Evolutionary conservation across 176 grass and related monocot species (phyloP).

Genomic region (Aegilops umbellulata): DNA sequence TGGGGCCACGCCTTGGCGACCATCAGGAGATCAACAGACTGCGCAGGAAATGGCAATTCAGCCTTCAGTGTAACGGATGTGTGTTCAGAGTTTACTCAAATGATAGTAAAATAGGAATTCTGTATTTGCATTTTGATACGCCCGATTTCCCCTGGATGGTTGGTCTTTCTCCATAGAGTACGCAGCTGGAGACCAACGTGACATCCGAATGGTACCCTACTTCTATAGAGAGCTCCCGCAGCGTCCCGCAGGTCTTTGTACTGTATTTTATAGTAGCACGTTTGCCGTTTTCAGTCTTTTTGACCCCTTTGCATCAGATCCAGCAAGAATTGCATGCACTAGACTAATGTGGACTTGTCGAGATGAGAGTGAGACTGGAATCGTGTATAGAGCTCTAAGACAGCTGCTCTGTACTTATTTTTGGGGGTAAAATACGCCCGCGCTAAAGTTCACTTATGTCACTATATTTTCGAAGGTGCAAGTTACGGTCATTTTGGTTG

Average conservation of each 20-base stretch:
- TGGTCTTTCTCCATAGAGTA: slow-evolving; percentile 4
- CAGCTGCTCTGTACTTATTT: too few species aligned
- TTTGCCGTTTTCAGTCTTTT: slow-evolving; percentile 6
- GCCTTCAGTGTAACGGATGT: slow-evolving; percentile 36
- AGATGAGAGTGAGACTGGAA: not conserved
- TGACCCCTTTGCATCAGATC: not conserved
- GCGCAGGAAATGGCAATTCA: slow-evolving; percentile 28
- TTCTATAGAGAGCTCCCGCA: not conserved
- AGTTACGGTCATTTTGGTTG: too few species aligned
- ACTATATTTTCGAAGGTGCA: too few species aligned
- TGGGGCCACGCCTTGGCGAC: not conserved
- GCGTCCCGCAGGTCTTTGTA: not conserved
- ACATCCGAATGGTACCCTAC: not conserved
- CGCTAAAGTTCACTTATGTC: too few species aligned
- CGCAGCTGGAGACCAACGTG: not conserved
- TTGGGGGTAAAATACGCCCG: too few species aligned
- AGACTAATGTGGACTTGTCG: not conserved
- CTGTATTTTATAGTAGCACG: slow-evolving; percentile 10
- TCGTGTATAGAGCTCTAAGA: slow-evolving; percentile 5
- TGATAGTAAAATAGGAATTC: not conserved
- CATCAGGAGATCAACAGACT: slow-evolving; percentile 25
- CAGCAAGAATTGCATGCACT: slow-evolving; percentile 18
- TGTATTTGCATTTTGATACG: not conserved
- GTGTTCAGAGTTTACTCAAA: slow-evolving; percentile 19
- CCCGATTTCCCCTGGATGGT: slow-evolving; percentile 10